Conservation (phyloP, 2,329 filamentous ascomycete species). For the Talaromyces sp. region DNA sequence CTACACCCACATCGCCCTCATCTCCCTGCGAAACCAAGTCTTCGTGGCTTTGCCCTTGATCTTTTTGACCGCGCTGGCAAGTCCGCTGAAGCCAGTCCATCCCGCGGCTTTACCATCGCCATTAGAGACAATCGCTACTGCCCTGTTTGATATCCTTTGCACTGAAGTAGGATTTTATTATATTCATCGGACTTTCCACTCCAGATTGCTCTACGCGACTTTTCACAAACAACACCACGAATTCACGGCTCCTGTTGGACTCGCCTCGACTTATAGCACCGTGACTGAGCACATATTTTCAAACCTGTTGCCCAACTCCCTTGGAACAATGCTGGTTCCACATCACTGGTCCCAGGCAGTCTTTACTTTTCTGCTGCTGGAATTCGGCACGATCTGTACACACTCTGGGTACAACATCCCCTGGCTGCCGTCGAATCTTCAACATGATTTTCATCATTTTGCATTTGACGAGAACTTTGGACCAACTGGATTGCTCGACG, state of each 20-base stretch:
- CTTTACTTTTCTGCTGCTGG: conserved; percentile 11
- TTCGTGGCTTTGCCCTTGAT: conserved; percentile 8
- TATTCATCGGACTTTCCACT: not conserved
- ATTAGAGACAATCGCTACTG: not conserved
- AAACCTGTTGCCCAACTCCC: conserved; percentile 9
- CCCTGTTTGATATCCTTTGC: not conserved
- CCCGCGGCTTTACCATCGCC: not conserved
- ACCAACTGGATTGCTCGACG: conserved; percentile 13
- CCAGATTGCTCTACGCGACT: not conserved
- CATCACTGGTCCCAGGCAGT: conserved; percentile 12
- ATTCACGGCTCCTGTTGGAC: not conserved
- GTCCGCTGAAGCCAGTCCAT: not conserved
- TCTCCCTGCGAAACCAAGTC: conserved; percentile 11
- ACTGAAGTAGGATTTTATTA: not conserved
- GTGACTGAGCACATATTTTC: not conserved
- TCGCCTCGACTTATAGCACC: not conserved
- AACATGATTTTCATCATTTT: conserved; percentile 22
- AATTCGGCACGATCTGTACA: conserved; percentile 11
- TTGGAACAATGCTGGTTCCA: conserved; percentile 9
- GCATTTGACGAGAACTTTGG: conserved; percentile 13
- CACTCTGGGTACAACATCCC: conserved; percentile 13
- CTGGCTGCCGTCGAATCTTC: conserved; percentile 11
- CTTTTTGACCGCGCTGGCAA: not conserved
- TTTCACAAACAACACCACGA: not conserved
- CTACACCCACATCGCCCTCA: not conserved